Conservation (phyloP, 306 rosid species). For the Trifolium subterraneum region DNA sequence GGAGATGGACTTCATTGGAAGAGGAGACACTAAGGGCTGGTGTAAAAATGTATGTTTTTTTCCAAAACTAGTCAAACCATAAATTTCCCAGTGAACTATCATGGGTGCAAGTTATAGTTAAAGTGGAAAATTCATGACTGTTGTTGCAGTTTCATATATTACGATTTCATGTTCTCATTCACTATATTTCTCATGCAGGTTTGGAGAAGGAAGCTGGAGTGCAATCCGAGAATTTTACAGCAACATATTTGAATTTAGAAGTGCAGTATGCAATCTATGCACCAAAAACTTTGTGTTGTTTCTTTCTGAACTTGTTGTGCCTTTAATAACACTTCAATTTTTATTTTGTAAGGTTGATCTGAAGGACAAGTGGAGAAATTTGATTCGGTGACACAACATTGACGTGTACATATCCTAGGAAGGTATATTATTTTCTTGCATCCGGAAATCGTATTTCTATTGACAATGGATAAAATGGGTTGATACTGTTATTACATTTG, state of each 20-base stretch:
- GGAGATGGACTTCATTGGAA: slow-evolving; percentile 74
- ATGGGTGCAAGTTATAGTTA: slow-evolving; percentile 11
- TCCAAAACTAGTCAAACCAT: slow-evolving; percentile 31
- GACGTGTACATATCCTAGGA: slow-evolving; percentile 15
- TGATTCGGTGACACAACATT: slow-evolving; percentile 48
- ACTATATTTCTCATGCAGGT: slow-evolving; percentile 53
- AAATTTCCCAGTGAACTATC: slow-evolving; percentile 23
- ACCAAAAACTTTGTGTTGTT: slow-evolving; percentile 21
- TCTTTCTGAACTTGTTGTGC: slow-evolving; percentile 20
- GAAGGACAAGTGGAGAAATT: slow-evolving; percentile 93
- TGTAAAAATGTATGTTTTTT: slow-evolving; percentile 61
- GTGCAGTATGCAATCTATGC: slow-evolving; percentile 57
- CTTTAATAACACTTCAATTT: slow-evolving; percentile 21
- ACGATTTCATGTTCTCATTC: slow-evolving; percentile 34
- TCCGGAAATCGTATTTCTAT: slow-evolving; percentile 10
- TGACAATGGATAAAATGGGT: slow-evolving; percentile 6
- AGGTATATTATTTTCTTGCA: slow-evolving; percentile 41
- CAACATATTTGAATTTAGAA: slow-evolving; percentile 67
- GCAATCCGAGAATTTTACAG: slow-evolving; percentile 53
- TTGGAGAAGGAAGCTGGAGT: slow-evolving; percentile 83
- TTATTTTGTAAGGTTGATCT: slow-evolving; percentile 69
- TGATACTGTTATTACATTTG: slow-evolving; percentile 2
- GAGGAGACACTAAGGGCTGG: slow-evolving; percentile 74
- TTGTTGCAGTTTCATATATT: slow-evolving; percentile 17
- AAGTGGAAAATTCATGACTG: slow-evolving; percentile 15